Evolutionary conservation across 2,329 filamentous ascomycete species (phyloP), one percentile per base, ranked within the genome.

Genomic region (Fusarium buharicum): DNA sequence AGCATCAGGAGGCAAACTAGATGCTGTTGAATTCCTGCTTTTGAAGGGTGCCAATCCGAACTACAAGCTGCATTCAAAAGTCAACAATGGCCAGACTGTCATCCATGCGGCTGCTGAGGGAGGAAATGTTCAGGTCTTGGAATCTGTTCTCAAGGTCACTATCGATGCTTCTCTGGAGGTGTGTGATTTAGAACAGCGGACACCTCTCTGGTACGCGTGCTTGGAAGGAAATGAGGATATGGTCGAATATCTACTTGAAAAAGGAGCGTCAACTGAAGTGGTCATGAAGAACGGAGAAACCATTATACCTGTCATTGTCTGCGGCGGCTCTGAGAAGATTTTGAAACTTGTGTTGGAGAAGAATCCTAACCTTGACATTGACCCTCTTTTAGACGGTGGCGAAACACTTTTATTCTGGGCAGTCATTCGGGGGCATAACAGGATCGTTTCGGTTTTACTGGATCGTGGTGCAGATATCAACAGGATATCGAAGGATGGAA

Each of bases 191-290:
- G 46, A 52, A 9, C 16, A 43, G 9, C 18, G 57, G 8, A 68
- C 61, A 12, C 63, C 63, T 6, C 31, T 68, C 3, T 63, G 46
- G 40, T 65, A 57, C 30, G 63, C 55, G 14, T 62, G 63, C 8
- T 17, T 37, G 4, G 45, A 55, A 27, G 63, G 54, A 28, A 37
- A 47, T 12, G 48, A 62, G 18, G 54, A 59, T 0, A 62, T 68
- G 63, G 57, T 63, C 3, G 49, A 58, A 13, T 55, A 59, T 43
- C 43, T 67, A 13, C 41, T 65, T 44, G 50, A 62, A 13, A 52
- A 54, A 22, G 57, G 57, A 10, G 57, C 46, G n/a, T 39, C 50
- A 24, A 55, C 60, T 6, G 49, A 59, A 36, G 43, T 40, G 10
- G 38, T 53, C 9, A 31, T 57, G 6, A 41, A 37, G 1, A 51